These are phyloP conservation scores for Ceratorhiza oryzae-sativae DNA, from an alignment of 1,284 basidiomycete species.

Conservation along the genomic window DNA sequence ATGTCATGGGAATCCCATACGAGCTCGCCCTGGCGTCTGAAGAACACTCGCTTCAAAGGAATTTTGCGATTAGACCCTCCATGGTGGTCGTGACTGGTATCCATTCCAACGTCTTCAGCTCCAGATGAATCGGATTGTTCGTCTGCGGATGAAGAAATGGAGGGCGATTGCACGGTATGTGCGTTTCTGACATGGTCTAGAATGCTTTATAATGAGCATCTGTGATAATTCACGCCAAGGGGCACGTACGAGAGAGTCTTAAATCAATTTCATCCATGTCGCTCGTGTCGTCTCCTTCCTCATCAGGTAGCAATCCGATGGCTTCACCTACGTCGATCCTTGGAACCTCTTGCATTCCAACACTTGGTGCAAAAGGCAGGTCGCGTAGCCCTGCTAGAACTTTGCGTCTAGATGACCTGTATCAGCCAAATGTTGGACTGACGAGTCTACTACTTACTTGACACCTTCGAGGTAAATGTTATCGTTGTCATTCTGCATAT, in stretches of 20 bases:
- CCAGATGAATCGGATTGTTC: constrained; percentile 36
- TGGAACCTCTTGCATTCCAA: constrained; percentile 86
- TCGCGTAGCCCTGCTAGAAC: constrained; percentile 82
- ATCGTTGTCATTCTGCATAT: constrained; percentile 94
- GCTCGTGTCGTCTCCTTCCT: constrained; percentile 58
- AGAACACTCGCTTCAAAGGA: constrained; percentile 23
- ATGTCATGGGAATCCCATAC: constrained; percentile 12
- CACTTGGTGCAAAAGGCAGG: constrained; percentile 84
- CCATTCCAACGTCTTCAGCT: constrained; percentile 14
- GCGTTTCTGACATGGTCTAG: constrained; percentile 38
- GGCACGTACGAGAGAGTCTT: constrained; percentile 21
- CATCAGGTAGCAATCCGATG: constrained; percentile 59
- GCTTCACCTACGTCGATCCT: constrained; percentile 68
- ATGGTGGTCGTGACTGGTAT: background rate
- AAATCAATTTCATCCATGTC: constrained; percentile 60
- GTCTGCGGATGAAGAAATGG: constrained; percentile 42
- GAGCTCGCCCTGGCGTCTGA: constrained; percentile 20
- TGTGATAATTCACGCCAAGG: background rate
- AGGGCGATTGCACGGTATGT: constrained; percentile 40
- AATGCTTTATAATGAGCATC: background rate
- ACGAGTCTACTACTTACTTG: constrained; percentile 58
- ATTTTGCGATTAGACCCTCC: background rate
- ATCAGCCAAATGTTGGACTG: background rate
- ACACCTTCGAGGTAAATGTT: constrained; percentile 84
- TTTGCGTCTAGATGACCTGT: constrained; percentile 57